Percentiles rank a stretch among this genome's conserved stretches.
Conservation (phyloP, 768 basidiomycete genomes). For the Kwoniella mangroviensis region DNA sequence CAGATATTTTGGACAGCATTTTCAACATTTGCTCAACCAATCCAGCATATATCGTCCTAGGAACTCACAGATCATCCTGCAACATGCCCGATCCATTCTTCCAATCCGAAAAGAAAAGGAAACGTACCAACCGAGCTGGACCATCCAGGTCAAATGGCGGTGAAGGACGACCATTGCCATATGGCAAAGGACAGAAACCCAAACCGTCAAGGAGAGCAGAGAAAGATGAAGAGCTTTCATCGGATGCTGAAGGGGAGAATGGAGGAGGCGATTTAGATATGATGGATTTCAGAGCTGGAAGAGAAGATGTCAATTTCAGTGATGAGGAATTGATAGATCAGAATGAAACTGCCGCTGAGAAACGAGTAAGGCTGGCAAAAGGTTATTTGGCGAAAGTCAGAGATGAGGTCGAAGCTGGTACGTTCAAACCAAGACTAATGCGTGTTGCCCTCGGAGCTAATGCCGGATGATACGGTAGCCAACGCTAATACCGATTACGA, state of each 20-base stretch:
- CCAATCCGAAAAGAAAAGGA: conserved; percentile 60
- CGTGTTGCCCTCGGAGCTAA: too few relatives aligned
- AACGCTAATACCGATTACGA: conserved; percentile 87
- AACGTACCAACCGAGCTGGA: conserved; percentile 65
- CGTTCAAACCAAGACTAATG: neutral
- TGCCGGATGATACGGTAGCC: neutral
- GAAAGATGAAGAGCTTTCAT: conserved; percentile 48
- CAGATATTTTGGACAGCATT: neutral
- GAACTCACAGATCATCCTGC: neutral
- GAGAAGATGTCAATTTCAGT: conserved; percentile 66
- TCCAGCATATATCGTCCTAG: neutral
- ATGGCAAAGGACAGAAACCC: conserved; percentile 46
- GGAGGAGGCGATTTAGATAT: conserved; percentile 64
- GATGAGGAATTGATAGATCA: conserved; percentile 75
- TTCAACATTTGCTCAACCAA: neutral
- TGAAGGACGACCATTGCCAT: conserved; percentile 38
- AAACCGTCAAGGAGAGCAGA: conserved; percentile 23
- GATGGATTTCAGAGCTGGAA: conserved; percentile 70
- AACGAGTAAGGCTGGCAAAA: conserved; percentile 85
- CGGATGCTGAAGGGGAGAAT: conserved; percentile 46
- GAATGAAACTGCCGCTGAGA: conserved; percentile 89
- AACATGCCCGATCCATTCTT: conserved; percentile 86
- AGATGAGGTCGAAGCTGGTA: conserved; percentile 68
- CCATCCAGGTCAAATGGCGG: conserved; percentile 58
- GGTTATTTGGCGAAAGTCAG: conserved; percentile 86